Evolutionary conservation across 306 rosid species (phyloP).

Genomic region (Styphnolobium japonicum): DNA sequence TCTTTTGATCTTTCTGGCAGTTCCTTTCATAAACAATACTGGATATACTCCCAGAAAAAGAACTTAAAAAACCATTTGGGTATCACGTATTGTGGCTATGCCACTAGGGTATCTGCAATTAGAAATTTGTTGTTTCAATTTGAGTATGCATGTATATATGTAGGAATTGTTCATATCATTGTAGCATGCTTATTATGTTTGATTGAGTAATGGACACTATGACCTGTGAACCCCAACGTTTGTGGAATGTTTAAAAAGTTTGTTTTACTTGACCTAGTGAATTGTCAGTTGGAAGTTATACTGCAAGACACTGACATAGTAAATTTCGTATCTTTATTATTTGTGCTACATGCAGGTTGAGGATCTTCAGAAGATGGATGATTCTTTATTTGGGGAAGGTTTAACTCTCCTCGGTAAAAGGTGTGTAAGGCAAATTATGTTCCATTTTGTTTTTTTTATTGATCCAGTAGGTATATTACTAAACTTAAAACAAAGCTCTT

Average conservation of each 20-base stretch:
- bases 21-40: background rate
- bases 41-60: background rate
- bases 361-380: constrained; percentile 58
- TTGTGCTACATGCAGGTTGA: constrained; percentile 53
- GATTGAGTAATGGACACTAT: background rate
- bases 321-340: constrained; percentile 3
- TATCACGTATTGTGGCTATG: background rate
- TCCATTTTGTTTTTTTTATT: background rate
- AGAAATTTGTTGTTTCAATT: background rate
- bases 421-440: constrained; percentile 39
- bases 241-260: background rate
- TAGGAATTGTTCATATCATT: background rate
- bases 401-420: constrained; percentile 69
- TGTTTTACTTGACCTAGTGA: background rate
- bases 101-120: background rate
- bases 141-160: background rate
- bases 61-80: background rate
- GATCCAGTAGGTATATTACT: background rate
- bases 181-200: constrained; percentile 5
- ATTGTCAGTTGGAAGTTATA: background rate
- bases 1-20: background rate
- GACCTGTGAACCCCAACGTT: background rate
- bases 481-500: background rate
- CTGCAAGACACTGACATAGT: background rate
- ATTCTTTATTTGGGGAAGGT: constrained; percentile 81